A percentile compares a stretch with the other conserved stretches of the same genome.
Conservation (phyloP, 1,284 basidiomycete genomes). For the Abortiporus biennis region DNA sequence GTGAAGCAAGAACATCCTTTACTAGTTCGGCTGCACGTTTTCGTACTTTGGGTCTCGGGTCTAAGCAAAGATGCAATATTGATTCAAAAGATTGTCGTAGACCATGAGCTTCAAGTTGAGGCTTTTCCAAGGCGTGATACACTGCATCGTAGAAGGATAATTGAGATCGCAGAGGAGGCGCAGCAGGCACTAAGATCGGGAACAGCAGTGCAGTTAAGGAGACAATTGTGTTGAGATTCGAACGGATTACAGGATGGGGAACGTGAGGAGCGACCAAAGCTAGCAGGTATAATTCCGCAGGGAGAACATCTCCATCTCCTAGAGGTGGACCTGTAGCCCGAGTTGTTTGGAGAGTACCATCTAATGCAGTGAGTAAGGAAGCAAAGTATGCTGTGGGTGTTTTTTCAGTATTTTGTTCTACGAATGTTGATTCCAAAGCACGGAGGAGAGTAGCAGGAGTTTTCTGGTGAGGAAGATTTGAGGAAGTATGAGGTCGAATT, state of each 20-base stretch:
- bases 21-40: conserved; percentile 87
- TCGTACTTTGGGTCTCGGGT: conserved; percentile 91
- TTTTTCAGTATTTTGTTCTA: conserved; percentile 66
- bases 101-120: conserved; percentile 63
- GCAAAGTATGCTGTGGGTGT: conserved; percentile 88
- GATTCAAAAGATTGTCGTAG: conserved; percentile 75
- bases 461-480: conserved; percentile 82
- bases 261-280: conserved; percentile 76
- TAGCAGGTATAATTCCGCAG: conserved; percentile 87
- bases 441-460: conserved; percentile 84
- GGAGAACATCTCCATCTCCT: conserved; percentile 77
- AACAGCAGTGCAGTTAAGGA: conserved; percentile 78
- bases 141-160: conserved; percentile 69
- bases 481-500: conserved; percentile 83
- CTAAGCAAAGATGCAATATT: conserved; percentile 78
- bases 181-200: conserved; percentile 55
- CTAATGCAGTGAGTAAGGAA: conserved; percentile 75
- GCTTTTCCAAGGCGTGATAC: conserved; percentile 60
- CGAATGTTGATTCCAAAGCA: conserved; percentile 87
- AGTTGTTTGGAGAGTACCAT: conserved; percentile 64
- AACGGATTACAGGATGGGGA: conserved; percentile 65
- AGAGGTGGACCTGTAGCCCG: conserved; percentile 40
- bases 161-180: conserved; percentile 69
- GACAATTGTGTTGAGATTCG: conserved; percentile 59
- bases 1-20: conserved; percentile 65